Percentiles rank a stretch among this genome's conserved stretches.
Evolutionary conservation across 2,329 filamentous ascomycete species (phyloP).

Genomic region (Dothiorella sarmentorum): DNA sequence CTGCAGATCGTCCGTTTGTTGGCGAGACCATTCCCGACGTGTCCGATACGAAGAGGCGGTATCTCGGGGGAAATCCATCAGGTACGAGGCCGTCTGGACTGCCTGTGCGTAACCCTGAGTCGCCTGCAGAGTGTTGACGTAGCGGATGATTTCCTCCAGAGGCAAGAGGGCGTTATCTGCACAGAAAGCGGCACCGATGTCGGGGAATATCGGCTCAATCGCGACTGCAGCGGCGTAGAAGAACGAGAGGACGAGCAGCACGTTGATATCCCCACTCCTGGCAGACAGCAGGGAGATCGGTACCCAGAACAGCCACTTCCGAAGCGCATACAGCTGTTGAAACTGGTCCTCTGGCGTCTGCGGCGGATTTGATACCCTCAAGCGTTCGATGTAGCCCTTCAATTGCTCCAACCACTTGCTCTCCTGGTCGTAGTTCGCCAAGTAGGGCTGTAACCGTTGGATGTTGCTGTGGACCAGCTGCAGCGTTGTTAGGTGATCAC

Average conservation of each 20-base stretch:
- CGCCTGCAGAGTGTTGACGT: conserved; percentile 64
- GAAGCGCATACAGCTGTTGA: conserved; percentile 79
- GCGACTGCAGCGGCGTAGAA: conserved; percentile 86
- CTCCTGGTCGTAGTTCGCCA: conserved; percentile 45
- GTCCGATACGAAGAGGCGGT: conserved; percentile 42
- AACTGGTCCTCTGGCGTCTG: conserved; percentile 74
- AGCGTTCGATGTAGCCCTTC: conserved; percentile 45
- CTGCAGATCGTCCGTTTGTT: conserved; percentile 34
- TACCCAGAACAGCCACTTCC: conserved; percentile 95
- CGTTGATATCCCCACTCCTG: conserved; percentile 70
- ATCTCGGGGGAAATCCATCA: conserved; percentile 47
- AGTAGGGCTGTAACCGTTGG: conserved; percentile 42
- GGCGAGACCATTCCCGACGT: conserved; percentile 37
- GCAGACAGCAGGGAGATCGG: conserved; percentile 79
- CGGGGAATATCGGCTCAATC: conserved; percentile 86
- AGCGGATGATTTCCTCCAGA: conserved; percentile 79
- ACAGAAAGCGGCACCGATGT: conserved; percentile 82
- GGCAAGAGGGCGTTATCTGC: conserved; percentile 66
- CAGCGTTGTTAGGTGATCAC: conserved; percentile 54
- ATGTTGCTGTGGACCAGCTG: conserved; percentile 41
- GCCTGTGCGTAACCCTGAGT: conserved; percentile 40
- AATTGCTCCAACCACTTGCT: conserved; percentile 49
- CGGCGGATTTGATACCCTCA: conserved; percentile 40
- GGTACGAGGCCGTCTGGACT: conserved; percentile 41
- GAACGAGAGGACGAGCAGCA: conserved; percentile 80